Percentiles rank a stretch among this genome's conserved stretches.
These are phyloP conservation scores for Coriaria nepalensis DNA, from an alignment of 306 rosid species.

Conservation along the genomic window DNA sequence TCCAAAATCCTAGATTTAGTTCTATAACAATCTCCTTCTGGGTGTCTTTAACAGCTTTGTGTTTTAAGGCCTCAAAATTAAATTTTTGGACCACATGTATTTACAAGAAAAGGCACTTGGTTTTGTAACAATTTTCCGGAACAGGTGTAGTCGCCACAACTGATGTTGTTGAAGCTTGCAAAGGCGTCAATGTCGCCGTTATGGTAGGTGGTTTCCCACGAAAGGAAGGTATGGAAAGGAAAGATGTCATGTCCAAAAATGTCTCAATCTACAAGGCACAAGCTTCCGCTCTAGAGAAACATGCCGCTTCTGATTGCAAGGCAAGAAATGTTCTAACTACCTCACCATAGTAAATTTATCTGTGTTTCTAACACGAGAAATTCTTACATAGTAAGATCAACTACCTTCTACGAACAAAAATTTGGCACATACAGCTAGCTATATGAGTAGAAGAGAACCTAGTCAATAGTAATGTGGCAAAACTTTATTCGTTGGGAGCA, in stretches of 20 bases:
- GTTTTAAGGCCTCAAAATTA: neutral
- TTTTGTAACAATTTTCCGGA: constrained; percentile 1
- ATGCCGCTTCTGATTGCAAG: constrained; percentile 95
- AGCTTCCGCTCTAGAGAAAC: constrained; percentile 90
- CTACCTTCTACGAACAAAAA: no score
- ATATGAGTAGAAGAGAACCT: no score
- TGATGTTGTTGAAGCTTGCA: constrained; percentile 91
- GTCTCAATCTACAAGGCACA: constrained; percentile 91
- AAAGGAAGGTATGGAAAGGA: constrained; percentile 98
- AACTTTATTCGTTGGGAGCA: no score
- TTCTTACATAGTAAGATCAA: no score
- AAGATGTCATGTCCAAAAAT: constrained; percentile 91
- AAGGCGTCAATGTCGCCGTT: constrained; percentile 74
- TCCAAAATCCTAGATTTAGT: no score
- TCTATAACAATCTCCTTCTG: no score
- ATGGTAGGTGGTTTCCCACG: constrained; percentile 99
- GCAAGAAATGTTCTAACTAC: constrained; percentile 12
- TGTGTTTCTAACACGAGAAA: no score
- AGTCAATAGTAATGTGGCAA: no score
- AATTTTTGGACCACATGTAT: neutral
- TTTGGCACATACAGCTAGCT: no score
- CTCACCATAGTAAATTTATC: no score
- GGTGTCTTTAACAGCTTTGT: no score
- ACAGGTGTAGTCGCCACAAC: constrained; percentile 98
- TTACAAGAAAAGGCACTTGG: neutral